Evolutionary conservation across 768 basidiomycete species (phyloP), one percentile per base, ranked within the genome.

Genomic region (Sutorius australiensis): DNA sequence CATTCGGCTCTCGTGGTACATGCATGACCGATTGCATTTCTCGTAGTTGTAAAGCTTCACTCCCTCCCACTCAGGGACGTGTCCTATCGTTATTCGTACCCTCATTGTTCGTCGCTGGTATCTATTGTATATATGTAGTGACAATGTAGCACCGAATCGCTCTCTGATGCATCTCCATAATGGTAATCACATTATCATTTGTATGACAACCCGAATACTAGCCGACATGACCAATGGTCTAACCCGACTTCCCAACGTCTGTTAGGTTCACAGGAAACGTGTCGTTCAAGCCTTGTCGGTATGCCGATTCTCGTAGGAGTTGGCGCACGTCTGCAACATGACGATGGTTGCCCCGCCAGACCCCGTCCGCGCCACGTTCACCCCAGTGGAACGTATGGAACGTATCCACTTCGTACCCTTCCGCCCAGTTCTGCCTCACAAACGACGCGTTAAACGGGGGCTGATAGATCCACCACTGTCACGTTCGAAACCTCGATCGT

Each of bases 361-460:
- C 46, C 3, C 71, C 72, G 28, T 73, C 65, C 4, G 46, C 61
- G 5, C 55, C 66, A 6, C 50, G 67, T 46, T 77, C 76, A 10
- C 74, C 77, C 78, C 79, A 79, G 56, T 77, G 75, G 52, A 78
- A 80, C 0, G 75, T 71, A 53, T 80, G 78, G 59, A 80, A 79
- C 9, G 78, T 75, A 53, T 79, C 79, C 16, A 80, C 78, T 50
- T 79, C 78, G 49, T 64, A 71, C 1, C 77, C 78, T 50, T 73
- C 63, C 0, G 57, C 61, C 79, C 79, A 80, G 48, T 75, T 70
- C 41, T 73, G 63, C 14, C 77, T 69, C 50, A 80, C 78, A 55
- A 75, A 80, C 21, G 67, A 66, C 13, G 75, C 68, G 49, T 78
- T 72, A 48, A 77, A 76, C 17, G 77, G 79, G 8, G 76, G 75